Conservation (phyloP, 768 basidiomycete species). For the Boletus pseudo-olivaceus region DNA sequence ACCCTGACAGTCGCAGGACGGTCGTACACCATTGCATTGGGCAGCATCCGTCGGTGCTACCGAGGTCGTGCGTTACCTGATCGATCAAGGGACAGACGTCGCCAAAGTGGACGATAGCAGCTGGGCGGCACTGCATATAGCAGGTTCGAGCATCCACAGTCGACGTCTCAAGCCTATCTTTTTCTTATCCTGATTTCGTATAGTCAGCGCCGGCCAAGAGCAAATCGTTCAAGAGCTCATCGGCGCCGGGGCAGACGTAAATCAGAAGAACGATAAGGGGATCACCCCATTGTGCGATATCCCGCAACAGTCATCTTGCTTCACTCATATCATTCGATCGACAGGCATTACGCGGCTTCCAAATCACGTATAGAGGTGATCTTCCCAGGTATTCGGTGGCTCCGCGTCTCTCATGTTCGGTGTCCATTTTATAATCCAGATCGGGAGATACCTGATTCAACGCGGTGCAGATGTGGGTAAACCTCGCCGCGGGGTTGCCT, state of each 20-base stretch:
- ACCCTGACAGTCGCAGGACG: constrained; percentile 48
- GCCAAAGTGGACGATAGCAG: constrained; percentile 59
- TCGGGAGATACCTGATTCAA: constrained; percentile 79
- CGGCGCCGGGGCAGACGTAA: constrained; percentile 81
- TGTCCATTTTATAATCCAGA: constrained; percentile 48
- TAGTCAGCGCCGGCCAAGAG: constrained; percentile 81
- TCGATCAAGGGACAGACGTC: constrained; percentile 68
- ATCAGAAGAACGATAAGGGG: constrained; percentile 77
- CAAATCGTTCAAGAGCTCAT: constrained; percentile 72
- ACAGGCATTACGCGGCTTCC: constrained; percentile 89
- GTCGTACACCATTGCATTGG: constrained; percentile 82
- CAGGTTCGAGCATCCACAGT: constrained; percentile 42
- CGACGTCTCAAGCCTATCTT: neutral
- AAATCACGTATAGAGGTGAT: constrained; percentile 80
- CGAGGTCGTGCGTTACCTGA: constrained; percentile 63
- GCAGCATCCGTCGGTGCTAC: constrained; percentile 70
- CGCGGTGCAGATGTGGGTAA: constrained; percentile 87
- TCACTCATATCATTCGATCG: constrained; percentile 9
- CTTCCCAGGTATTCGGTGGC: constrained; percentile 26
- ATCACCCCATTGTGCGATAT: constrained; percentile 71
- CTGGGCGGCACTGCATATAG: constrained; percentile 81
- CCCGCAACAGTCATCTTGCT: neutral
- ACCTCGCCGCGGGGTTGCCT: constrained; percentile 25
- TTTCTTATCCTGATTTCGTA: neutral
- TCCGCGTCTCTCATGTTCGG: constrained; percentile 15